Percentiles rank a stretch among this genome's conserved stretches.
Conservation (phyloP, 768 basidiomycete species). For the Ramaria sp. region DNA sequence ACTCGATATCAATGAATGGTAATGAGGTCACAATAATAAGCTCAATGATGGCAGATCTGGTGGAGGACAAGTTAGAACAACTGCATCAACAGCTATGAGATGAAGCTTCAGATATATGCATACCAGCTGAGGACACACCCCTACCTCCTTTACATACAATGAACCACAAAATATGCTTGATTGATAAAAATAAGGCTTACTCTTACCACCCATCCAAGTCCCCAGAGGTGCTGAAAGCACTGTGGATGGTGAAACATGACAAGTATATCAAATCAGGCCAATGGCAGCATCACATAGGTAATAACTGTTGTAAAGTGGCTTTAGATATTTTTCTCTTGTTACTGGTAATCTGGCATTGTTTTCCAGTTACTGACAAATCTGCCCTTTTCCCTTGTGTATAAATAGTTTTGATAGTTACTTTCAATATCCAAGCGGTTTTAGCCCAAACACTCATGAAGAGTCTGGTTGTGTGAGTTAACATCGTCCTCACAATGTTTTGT, state of each 20-base stretch:
- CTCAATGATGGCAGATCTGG: not conserved
- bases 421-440: too few species aligned
- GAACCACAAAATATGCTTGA: slow-evolving; percentile 20
- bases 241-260: not conserved
- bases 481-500: too few species aligned
- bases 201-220: slow-evolving; percentile 17
- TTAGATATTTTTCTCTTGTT: too few species aligned
- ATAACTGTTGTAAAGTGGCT: too few species aligned
- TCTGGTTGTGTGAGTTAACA: too few species aligned
- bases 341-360: too few species aligned
- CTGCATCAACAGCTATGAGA: slow-evolving; percentile 1
- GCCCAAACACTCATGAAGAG: too few species aligned
- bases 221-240: slow-evolving; percentile 13
- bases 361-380: too few species aligned
- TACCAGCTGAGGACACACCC: slow-evolving; percentile 18
- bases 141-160: slow-evolving; percentile 20
- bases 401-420: too few species aligned
- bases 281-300: slow-evolving; percentile 3
- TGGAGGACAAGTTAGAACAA: not conserved
- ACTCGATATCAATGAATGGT: not conserved
- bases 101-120: slow-evolving; percentile 20
- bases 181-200: slow-evolving; percentile 17
- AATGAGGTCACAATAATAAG: not conserved
- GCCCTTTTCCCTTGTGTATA: too few species aligned
- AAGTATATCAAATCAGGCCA: slow-evolving; percentile 8